Conservation (phyloP, 306 rosid species). For the Clitoria ternatea region DNA sequence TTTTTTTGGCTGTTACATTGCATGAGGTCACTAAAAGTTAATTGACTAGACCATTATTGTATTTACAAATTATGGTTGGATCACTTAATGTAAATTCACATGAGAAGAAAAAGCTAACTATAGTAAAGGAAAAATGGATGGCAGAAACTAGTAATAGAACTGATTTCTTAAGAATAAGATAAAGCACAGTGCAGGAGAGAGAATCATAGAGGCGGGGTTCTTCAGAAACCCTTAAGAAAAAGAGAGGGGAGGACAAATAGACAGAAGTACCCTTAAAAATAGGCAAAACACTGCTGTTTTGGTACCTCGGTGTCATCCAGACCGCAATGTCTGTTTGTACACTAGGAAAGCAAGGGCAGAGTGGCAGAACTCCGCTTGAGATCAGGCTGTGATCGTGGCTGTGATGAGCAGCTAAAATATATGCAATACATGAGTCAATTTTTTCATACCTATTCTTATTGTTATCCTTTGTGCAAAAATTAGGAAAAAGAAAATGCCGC, state of each 20-base stretch:
- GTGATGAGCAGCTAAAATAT: background rate
- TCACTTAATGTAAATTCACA: background rate
- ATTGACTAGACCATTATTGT: background rate
- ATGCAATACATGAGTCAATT: background rate
- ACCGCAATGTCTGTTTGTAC: no score
- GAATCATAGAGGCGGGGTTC: no score
- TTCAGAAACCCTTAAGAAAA: no score
- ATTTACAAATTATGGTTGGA: background rate
- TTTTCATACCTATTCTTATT: constrained; percentile 10
- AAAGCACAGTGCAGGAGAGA: no score
- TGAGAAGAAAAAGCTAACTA: background rate
- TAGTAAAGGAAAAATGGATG: background rate
- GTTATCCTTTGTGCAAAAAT: constrained; percentile 12
- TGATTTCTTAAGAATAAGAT: no score
- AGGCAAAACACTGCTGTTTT: no score
- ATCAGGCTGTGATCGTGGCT: no score
- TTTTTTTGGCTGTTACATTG: background rate
- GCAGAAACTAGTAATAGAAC: background rate
- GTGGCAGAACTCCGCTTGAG: no score
- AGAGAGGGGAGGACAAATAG: no score
- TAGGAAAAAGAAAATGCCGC: constrained; percentile 94
- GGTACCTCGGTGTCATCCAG: no score
- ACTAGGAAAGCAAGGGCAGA: no score
- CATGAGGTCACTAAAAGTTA: background rate
- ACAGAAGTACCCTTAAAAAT: no score